A percentile compares a stretch with the other conserved stretches of the same genome.
phyloP scores from a whole-genome alignment of 257 asterid species.

The Thymus quinquecostatus region DNA sequence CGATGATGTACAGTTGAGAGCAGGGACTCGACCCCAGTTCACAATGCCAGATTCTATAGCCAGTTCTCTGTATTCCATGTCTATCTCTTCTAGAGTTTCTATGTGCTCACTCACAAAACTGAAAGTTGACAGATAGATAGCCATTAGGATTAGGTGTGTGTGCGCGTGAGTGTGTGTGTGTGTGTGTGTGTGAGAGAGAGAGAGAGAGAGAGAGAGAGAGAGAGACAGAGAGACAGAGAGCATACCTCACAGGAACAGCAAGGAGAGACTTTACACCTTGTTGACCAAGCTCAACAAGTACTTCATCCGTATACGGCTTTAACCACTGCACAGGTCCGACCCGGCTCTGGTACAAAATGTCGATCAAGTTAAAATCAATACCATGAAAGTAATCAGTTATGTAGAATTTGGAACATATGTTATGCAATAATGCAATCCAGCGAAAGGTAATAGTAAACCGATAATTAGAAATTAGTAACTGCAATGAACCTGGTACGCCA shows the following conservation, averaged over 20 bases:
- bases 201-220: conserved; percentile 11
- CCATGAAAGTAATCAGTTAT: background rate
- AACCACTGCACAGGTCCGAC: conserved; percentile 99
- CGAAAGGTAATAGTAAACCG: background rate
- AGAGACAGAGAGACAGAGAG: too few relatives aligned
- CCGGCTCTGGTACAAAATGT: conserved; percentile 64
- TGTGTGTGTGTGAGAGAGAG: background rate
- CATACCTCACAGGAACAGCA: conserved; percentile 92
- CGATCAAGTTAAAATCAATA: background rate
- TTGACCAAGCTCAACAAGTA: conserved; percentile 91
- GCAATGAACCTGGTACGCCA: conserved; percentile 85
- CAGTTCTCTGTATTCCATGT: conserved; percentile 89
- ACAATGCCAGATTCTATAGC: conserved; percentile 87
- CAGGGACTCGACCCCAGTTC: conserved; percentile 99
- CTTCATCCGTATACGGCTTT: conserved; percentile 97
- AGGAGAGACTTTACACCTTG: conserved; percentile 86
- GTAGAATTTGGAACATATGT: background rate
- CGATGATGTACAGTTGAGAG: conserved; percentile 88
- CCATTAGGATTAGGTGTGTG: background rate
- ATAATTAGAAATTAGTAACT: conserved; percentile 11
- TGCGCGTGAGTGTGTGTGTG: background rate
- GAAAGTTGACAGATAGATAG: conserved; percentile 33
- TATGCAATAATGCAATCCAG: background rate
- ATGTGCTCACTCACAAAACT: conserved; percentile 99
- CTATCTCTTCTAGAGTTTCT: conserved; percentile 97